Evolutionary conservation across 352 stramenopile genomes (phyloP), one percentile per base, ranked within the genome.

Genomic region (Pythium aquatile): DNA sequence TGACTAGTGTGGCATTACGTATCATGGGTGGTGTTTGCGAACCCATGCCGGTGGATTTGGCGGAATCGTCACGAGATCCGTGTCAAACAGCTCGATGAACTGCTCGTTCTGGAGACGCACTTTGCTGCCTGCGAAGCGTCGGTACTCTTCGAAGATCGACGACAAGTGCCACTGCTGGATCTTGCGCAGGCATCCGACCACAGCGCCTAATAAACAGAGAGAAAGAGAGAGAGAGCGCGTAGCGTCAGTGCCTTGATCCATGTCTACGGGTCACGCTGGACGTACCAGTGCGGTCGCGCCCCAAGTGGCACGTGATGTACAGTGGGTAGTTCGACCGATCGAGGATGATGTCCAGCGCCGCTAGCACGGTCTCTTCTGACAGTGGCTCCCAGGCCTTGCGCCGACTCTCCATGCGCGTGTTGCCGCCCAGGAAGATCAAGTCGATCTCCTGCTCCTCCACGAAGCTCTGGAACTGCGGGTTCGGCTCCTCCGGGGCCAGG

Each of bases 81-180:
- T 97, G 69, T 98, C 91, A 65, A 97, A 97, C n/a, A 97, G 81
- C 66, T 97, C 91, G 55, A 97, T 97, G 74, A 97, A 97, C 70
- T 97, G 91, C 73, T 97, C 91, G 75, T 96, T 97, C 71, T 97
- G 89, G 26, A 96, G 85, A 39, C 87, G 76, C 69, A 97, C 89
- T 74, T 97, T 96, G 61, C 79, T 95, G 58, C 83, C 85, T 5
- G 89, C 90, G 58, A 97, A 97, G 59, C 89, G 85, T 32, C 91
- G 82, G 69, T 97, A 97, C 72, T 97, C 91, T 68, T 97, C 91
- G 62, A 97, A 97, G 64, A 97, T 97, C 5, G 89, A 97, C 33
- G 87, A 96, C 66, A 97, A 69, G 65, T 96, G 92, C 91, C 91
- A 97, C 58, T 93, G 82, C 75, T 97, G 91, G 65, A 96, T 95